Evolutionary conservation across 345 rosid genomes (phyloP).

Genomic region (Salix dunnii): DNA sequence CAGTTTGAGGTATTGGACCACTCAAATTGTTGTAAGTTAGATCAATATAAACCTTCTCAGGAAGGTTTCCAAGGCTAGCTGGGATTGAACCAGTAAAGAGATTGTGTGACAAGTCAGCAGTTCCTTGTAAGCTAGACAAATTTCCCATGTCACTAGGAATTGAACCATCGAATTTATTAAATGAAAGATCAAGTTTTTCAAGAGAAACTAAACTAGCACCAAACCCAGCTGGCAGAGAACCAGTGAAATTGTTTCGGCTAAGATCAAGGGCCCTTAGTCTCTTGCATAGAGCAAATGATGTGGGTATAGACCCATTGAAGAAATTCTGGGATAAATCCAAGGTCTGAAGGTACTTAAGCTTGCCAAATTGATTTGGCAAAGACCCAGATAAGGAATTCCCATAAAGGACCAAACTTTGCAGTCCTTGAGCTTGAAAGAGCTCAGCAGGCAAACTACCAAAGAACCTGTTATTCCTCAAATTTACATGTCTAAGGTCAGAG

Average conservation of each 20-base stretch:
- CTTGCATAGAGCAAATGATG: constrained; percentile 66
- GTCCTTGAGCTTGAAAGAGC: constrained; percentile 69
- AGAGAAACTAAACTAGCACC: constrained; percentile 60
- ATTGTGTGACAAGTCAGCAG: constrained; percentile 93
- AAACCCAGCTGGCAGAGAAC: constrained; percentile 64
- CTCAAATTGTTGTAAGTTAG: constrained; percentile 78
- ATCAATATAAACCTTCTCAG: constrained; percentile 94
- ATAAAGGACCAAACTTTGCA: constrained; percentile 89
- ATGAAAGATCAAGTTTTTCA: constrained; percentile 78
- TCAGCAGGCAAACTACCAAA: constrained; percentile 63
- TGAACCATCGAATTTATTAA: constrained; percentile 63
- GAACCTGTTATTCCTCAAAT: constrained; percentile 73
- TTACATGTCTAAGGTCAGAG: constrained; percentile 74
- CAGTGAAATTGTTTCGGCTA: constrained; percentile 74
- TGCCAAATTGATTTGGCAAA: constrained; percentile 63
- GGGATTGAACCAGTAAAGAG: constrained; percentile 70
- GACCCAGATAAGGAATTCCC: constrained; percentile 84
- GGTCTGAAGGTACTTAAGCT: constrained; percentile 65
- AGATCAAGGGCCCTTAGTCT: constrained; percentile 73
- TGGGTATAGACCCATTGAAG: constrained; percentile 70
- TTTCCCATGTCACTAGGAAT: constrained; percentile 77
- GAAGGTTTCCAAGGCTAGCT: constrained; percentile 74
- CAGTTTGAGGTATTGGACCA: constrained; percentile 94
- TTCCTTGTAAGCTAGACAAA: constrained; percentile 83
- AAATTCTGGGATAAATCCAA: constrained; percentile 85